Evolutionary conservation across 2,329 filamentous ascomycete species (phyloP), one percentile per base, ranked within the genome.

Genomic region (Xylariales sp.): DNA sequence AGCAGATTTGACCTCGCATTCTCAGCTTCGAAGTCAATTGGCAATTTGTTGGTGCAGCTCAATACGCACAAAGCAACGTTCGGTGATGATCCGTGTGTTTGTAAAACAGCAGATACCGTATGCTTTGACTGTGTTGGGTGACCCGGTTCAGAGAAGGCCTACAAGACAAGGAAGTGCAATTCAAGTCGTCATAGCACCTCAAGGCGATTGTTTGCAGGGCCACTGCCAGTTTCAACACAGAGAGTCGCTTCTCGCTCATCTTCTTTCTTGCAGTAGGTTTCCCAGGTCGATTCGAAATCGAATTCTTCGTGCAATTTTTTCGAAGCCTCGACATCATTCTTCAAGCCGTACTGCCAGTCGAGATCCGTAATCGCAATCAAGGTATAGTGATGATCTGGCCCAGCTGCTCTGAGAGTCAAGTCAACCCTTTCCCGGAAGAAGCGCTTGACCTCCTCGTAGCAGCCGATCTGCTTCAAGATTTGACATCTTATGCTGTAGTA

Each of bases 221-320:
- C n/a, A n/a, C n/a, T n/a, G n/a, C n/a, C n/a, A n/a, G n/a, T n/a
- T n/a, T n/a, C n/a, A 8, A 27, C 24, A 8, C 24, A n/a, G n/a
- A 8, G 24, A 8, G 24, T n/a, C 24, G 7, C 24, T 27, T 27
- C 15, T 14, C 19, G 18, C 12, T 2, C 27, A 19, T 38, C 36
- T 20, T 29, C 36, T 20, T 20, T 8, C n/a, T 28, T 11, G 12
- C 24, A 29, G 11, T 20, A 20, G 18, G 19, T 19, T 8, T 22
- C 25, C 36, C 36, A 38, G 27, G 12, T 38, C 4, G 36, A 38
- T 27, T 38, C 25, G 16, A 38, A 38, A 16, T 31, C 25, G 18
- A 38, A 38, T 11, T 28, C 16, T 29, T 38, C 12, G 18, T 38
- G 36, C 22, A 38, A 18, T 18, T 31, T 28, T 15, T 8, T 19